Conservation (phyloP, 2,329 filamentous ascomycete species). For the Plectosphaerella plurivora region DNA sequence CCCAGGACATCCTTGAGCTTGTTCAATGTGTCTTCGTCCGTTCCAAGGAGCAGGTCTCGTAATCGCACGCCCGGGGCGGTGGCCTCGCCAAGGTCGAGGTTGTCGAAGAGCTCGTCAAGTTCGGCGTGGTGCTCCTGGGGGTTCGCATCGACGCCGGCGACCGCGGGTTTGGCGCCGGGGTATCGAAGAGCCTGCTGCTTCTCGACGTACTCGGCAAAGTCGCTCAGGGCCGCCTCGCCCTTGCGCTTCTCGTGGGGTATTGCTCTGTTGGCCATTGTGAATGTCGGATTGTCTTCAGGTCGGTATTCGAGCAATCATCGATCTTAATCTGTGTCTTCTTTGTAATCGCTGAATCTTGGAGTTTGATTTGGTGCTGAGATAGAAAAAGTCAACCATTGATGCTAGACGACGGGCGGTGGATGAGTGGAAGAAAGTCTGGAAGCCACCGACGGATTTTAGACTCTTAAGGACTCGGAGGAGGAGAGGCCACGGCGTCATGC, state of each 20-base stretch:
- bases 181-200: slow-evolving; percentile 79
- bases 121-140: slow-evolving; percentile 65
- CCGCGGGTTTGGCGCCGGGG: slow-evolving; percentile 32
- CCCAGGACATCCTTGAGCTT: slow-evolving; percentile 63
- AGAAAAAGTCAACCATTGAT: background rate
- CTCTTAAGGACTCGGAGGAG: background rate
- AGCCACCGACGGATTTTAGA: slow-evolving; percentile 7
- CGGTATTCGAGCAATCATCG: slow-evolving; percentile 25
- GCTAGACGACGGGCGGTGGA: background rate
- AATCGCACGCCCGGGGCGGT: slow-evolving; percentile 55
- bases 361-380: slow-evolving; percentile 7
- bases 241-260: slow-evolving; percentile 75
- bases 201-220: slow-evolving; percentile 97
- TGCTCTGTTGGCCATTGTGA: slow-evolving; percentile 54
- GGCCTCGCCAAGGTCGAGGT: slow-evolving; percentile 74
- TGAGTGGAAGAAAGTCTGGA: background rate
- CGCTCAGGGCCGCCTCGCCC: slow-evolving; percentile 85
- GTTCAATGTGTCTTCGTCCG: slow-evolving; percentile 54
- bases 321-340: background rate
- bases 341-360: background rate
- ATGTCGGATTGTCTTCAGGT: slow-evolving; percentile 9
- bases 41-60: slow-evolving; percentile 69
- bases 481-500: slow-evolving; percentile 5
- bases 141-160: slow-evolving; percentile 14
- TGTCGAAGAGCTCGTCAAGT: slow-evolving; percentile 87